phyloP scores from a whole-genome alignment of 352 stramenopile genomes.

The Elongisporangium anandrum region DNA sequence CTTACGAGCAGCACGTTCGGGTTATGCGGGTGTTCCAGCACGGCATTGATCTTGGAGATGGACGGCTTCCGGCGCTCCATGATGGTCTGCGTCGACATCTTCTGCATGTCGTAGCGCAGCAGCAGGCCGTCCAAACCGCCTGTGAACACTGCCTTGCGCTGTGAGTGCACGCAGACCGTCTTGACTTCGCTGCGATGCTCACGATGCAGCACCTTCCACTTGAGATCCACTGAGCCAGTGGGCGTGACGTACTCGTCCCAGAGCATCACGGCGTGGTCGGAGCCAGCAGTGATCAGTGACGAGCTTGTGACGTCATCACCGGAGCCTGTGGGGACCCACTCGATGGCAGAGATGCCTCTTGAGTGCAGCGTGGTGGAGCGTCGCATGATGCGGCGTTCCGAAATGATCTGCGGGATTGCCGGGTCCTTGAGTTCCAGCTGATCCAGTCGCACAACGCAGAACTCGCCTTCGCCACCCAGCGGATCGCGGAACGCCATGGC shows the following conservation, averaged over 20 bases:
- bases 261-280: conserved; percentile 67
- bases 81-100: conserved; percentile 25
- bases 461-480: conserved; percentile 52
- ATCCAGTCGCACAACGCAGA: conserved; percentile 73
- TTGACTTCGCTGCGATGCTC: conserved; percentile 77
- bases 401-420: conserved; percentile 36
- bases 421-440: conserved; percentile 49
- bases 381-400: conserved; percentile 46
- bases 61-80: conserved; percentile 71
- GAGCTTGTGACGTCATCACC: conserved; percentile 37
- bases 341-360: conserved; percentile 59
- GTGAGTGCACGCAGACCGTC: conserved; percentile 74
- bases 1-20: conserved; percentile 75
- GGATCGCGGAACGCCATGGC: conserved; percentile 79
- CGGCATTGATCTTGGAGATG: conserved; percentile 82
- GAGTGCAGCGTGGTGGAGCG: conserved; percentile 59
- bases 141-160: conserved; percentile 58
- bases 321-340: conserved; percentile 58
- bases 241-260: conserved; percentile 60
- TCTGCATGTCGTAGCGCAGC: conserved; percentile 68
- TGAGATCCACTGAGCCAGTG: conserved; percentile 35
- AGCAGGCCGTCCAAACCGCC: conserved; percentile 69
- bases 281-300: conserved; percentile 61
- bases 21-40: conserved; percentile 82
- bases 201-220: conserved; percentile 63